Evolutionary conservation across 2,329 filamentous ascomycete species (phyloP).

Genomic region (Exserohilum turcica): DNA sequence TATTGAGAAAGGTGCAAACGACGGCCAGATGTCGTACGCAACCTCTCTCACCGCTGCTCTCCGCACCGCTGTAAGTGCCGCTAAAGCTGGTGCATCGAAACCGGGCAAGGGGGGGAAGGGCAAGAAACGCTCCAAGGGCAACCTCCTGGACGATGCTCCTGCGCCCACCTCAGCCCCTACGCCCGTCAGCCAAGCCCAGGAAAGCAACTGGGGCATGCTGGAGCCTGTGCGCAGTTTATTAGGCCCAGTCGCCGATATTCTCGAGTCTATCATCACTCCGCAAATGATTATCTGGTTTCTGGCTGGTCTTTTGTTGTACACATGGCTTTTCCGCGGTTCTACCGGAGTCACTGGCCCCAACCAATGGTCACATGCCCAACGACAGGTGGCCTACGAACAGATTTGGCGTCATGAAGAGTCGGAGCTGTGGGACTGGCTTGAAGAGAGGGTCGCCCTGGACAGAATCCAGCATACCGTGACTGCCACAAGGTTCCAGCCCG

Average conservation of each 20-base stretch:
- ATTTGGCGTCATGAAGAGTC: constrained; percentile 89
- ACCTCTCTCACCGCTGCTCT: constrained; percentile 78
- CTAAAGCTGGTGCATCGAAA: constrained; percentile 57
- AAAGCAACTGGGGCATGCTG: constrained; percentile 72
- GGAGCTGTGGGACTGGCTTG: constrained; percentile 91
- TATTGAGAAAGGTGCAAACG: constrained; percentile 93
- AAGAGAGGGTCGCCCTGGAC: constrained; percentile 80
- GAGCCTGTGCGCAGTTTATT: constrained; percentile 75
- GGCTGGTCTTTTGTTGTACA: constrained; percentile 57
- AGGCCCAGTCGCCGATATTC: constrained; percentile 70
- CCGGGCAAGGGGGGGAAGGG: constrained; percentile 53
- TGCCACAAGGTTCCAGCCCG: constrained; percentile 32
- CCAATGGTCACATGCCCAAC: constrained; percentile 59
- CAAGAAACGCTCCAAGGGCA: constrained; percentile 65
- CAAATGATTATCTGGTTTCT: constrained; percentile 79
- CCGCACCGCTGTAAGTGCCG: constrained; percentile 71
- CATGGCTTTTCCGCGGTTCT: constrained; percentile 44
- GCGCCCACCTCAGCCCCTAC: constrained; percentile 41
- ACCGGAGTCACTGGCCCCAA: constrained; percentile 38
- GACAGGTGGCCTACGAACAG: constrained; percentile 85
- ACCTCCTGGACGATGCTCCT: constrained; percentile 53
- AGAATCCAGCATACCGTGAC: constrained; percentile 43
- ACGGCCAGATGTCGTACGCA: constrained; percentile 83
- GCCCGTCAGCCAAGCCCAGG: constrained; percentile 32
- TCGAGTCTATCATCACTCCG: constrained; percentile 73